These are phyloP conservation scores for Mycena sanguinolenta DNA, from an alignment of 768 basidiomycete genomes.

Conservation along the genomic window DNA sequence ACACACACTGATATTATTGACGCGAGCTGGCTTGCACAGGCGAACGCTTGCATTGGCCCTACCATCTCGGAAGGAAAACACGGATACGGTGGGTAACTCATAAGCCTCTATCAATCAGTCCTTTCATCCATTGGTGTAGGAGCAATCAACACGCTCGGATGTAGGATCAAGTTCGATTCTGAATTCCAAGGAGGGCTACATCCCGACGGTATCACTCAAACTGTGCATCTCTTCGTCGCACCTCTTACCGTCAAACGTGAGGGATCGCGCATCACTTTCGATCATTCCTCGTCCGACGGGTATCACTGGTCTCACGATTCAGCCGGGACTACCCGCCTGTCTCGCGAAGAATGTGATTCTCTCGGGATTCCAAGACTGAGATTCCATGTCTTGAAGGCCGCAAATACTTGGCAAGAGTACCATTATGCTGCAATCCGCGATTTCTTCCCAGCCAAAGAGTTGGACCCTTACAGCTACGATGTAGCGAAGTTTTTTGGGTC, in stretches of 20 bases:
- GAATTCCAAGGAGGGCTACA: background rate
- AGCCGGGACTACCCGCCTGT: background rate
- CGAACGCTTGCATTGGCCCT: background rate
- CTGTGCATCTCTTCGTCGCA: background rate
- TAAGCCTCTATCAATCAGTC: too few species aligned
- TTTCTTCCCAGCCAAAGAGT: constrained; percentile 1
- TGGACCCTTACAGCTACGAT: background rate
- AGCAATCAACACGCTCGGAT: background rate
- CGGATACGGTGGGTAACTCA: background rate
- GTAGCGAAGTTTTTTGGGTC: background rate
- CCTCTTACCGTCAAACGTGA: background rate
- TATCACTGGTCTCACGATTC: constrained; percentile 9
- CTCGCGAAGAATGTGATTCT: constrained; percentile 1
- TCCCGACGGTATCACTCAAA: background rate
- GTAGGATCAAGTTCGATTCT: background rate
- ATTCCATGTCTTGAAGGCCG: background rate
- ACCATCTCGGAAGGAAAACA: background rate
- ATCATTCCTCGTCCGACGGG: background rate
- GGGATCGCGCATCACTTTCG: background rate
- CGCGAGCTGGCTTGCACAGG: constrained; percentile 4
- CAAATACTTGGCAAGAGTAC: constrained; percentile 5
- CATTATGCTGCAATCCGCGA: constrained; percentile 18
- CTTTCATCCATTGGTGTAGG: too few species aligned
- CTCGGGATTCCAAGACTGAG: background rate
- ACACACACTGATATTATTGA: background rate